Evolutionary conservation across 2,329 filamentous ascomycete species (phyloP).

Genomic region (Monosporascus sp.): DNA sequence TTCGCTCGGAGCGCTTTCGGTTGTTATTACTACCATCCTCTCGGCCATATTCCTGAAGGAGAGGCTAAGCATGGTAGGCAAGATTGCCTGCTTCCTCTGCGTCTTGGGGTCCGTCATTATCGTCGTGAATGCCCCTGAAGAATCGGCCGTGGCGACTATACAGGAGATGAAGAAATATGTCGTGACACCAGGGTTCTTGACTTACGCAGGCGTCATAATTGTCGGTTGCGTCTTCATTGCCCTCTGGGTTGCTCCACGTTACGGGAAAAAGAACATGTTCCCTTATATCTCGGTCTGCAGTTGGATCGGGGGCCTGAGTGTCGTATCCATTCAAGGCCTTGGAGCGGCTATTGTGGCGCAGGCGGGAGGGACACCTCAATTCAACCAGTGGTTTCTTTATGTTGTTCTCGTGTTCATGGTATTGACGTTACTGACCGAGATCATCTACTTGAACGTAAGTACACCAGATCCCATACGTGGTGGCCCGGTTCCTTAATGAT

Average conservation of each 20-base stretch:
- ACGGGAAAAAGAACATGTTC: constrained; percentile 95
- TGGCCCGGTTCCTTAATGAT: constrained; percentile 26
- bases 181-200: constrained; percentile 78
- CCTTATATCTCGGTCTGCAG: constrained; percentile 97
- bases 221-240: constrained; percentile 67
- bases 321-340: constrained; percentile 89
- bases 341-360: constrained; percentile 89
- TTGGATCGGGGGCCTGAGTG: constrained; percentile 86
- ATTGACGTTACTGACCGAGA: constrained; percentile 82
- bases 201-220: constrained; percentile 78
- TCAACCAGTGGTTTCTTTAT: constrained; percentile 97
- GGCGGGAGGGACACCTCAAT: constrained; percentile 74
- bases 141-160: constrained; percentile 80
- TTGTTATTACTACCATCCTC: constrained; percentile 85
- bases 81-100: constrained; percentile 92
- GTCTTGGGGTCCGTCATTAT: constrained; percentile 92
- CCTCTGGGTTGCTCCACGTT: constrained; percentile 76
- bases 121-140: constrained; percentile 83
- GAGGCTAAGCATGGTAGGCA: constrained; percentile 88
- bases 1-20: constrained; percentile 81
- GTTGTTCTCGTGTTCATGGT: constrained; percentile 88
- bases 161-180: constrained; percentile 90
- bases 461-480: not conserved
- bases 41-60: constrained; percentile 96
- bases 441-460: constrained; percentile 91